These are phyloP conservation scores for Cruciata laevipes DNA, from an alignment of 257 asterid genomes.

Conservation along the genomic window DNA sequence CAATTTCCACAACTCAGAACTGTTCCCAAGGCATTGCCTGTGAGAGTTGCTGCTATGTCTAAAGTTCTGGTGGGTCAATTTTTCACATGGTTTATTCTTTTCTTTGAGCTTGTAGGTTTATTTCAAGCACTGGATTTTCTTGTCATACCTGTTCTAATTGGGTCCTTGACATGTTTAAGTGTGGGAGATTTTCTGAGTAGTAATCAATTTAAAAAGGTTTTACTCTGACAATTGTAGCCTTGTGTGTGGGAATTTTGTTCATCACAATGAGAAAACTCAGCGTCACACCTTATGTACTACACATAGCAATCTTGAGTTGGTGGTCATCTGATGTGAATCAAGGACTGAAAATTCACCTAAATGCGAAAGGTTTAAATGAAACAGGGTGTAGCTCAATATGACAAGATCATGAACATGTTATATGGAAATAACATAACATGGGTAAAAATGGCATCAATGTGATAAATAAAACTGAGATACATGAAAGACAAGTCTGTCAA, in stretches of 20 bases:
- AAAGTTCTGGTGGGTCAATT: constrained; percentile 65
- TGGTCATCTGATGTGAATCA: neutral
- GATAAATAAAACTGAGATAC: neutral
- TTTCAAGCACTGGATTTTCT: neutral
- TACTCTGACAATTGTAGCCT: constrained; percentile 1
- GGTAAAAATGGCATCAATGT: neutral
- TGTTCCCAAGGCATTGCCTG: constrained; percentile 64
- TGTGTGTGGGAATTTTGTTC: neutral
- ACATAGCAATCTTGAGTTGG: no score
- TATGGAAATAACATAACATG: neutral
- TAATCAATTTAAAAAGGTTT: neutral
- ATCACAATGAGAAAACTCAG: neutral
- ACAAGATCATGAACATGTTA: neutral
- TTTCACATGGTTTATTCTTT: neutral
- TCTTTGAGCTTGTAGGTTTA: neutral
- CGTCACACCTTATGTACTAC: neutral
- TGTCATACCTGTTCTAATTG: neutral
- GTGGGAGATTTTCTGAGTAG: constrained; percentile 1
- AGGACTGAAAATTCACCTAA: neutral
- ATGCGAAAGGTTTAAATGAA: neutral
- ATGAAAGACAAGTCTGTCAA: neutral
- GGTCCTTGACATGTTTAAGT: neutral
- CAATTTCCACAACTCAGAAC: constrained; percentile 70
- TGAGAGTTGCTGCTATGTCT: constrained; percentile 85
- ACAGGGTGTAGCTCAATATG: neutral